Percentiles rank a stretch among this genome's conserved stretches.
These are phyloP conservation scores for Leccinum incarnatum DNA, from an alignment of 768 basidiomycete genomes.

Conservation along the genomic window DNA sequence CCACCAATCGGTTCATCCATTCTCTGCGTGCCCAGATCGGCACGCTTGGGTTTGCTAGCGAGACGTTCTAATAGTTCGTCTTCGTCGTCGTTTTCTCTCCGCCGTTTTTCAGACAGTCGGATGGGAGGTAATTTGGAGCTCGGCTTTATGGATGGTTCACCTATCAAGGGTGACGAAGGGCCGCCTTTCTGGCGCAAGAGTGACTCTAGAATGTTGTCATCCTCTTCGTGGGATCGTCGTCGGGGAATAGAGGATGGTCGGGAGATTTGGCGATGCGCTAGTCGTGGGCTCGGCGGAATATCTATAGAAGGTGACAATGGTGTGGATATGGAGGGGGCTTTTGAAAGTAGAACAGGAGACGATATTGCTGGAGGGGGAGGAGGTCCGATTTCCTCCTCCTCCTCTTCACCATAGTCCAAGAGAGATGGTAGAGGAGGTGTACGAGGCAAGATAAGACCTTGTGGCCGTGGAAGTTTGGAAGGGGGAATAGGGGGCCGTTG, in stretches of 20 bases:
- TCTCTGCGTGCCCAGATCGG: conserved; percentile 49
- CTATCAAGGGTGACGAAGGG: conserved; percentile 38
- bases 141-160: conserved; percentile 27
- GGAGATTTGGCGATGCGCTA: conserved; percentile 37
- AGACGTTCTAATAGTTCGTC: conserved; percentile 64
- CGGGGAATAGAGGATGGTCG: conserved; percentile 44
- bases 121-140: conserved; percentile 40
- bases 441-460: conserved; percentile 40
- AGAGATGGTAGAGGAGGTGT: conserved; percentile 58
- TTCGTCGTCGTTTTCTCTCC: conserved; percentile 69
- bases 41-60: conserved; percentile 54
- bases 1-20: conserved; percentile 27
- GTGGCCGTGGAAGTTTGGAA: conserved; percentile 47
- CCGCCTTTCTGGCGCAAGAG: conserved; percentile 40
- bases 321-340: conserved; percentile 13
- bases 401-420: conserved; percentile 74
- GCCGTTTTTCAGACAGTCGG: conserved; percentile 66
- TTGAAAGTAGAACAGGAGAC: conserved; percentile 13
- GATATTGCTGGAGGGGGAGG: conserved; percentile 15
- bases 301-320: conserved; percentile 35
- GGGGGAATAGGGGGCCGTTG: conserved; percentile 46
- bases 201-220: conserved; percentile 54
- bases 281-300: conserved; percentile 37
- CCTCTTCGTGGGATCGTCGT: conserved; percentile 46
- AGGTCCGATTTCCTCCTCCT: conserved; percentile 36